phyloP scores from a whole-genome alignment of 768 basidiomycete genomes.

The Boletellus ananas region DNA sequence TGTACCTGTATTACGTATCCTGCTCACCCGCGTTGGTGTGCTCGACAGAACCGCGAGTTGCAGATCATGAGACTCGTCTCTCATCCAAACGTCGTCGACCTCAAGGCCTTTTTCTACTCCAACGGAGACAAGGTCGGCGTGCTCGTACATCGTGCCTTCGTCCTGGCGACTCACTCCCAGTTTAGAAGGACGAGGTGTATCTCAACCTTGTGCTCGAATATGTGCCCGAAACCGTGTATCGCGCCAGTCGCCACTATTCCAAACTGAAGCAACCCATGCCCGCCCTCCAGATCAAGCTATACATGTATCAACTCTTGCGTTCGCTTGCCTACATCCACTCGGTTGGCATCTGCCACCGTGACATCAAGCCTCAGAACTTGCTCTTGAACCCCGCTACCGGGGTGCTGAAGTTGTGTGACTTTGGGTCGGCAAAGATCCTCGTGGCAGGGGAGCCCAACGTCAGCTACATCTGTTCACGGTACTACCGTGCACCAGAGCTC shows the following conservation, averaged over 20 bases:
- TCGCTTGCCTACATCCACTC: conserved; percentile 99
- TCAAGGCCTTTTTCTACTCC: conserved; percentile 98
- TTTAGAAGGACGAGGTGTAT: conserved; percentile 98
- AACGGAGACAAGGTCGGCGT: conserved; percentile 93
- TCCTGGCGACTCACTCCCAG: conserved; percentile 4
- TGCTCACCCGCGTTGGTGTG: conserved; percentile 11
- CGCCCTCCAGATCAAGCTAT: conserved; percentile 98
- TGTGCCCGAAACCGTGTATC: conserved; percentile 98
- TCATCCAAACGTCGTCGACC: conserved; percentile 97
- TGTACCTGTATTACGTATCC: background rate
- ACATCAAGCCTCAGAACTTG: conserved; percentile 99
- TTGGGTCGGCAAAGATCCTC: conserved; percentile 98
- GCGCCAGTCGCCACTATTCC: conserved; percentile 96
- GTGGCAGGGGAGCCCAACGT: conserved; percentile 98
- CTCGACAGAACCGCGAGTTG: conserved; percentile 88
- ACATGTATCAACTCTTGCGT: conserved; percentile 99
- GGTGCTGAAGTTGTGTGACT: conserved; percentile 96
- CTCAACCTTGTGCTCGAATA: conserved; percentile 99
- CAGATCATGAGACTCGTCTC: conserved; percentile 98
- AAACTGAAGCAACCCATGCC: conserved; percentile 99
- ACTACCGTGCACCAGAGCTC: conserved; percentile 98
- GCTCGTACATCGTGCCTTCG: conserved; percentile 2
- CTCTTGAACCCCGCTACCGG: conserved; percentile 96
- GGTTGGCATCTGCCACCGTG: conserved; percentile 98
- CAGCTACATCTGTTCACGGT: conserved; percentile 98